Evolutionary conservation across 83 land plant species (phyloP).

Genomic region (Picea abies): DNA sequence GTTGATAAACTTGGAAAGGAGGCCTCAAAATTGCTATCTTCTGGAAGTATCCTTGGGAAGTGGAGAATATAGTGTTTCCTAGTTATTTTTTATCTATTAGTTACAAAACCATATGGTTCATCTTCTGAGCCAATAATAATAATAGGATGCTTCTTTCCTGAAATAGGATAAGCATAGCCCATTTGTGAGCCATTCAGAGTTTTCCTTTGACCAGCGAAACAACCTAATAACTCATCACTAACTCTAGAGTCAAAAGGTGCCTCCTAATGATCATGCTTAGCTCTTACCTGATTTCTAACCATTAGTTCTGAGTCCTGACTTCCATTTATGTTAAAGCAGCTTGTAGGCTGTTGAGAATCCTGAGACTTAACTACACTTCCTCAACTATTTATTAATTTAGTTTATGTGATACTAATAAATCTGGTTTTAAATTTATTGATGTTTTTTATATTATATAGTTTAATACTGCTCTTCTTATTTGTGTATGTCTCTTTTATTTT

Average conservation of each 20-base stretch:
- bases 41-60: constrained; percentile 58
- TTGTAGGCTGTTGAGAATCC: background rate
- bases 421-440: background rate
- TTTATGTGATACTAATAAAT: background rate
- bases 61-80: background rate
- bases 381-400: background rate
- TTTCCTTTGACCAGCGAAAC: background rate
- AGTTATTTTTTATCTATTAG: background rate
- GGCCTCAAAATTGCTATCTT: constrained; percentile 32
- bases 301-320: background rate
- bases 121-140: background rate
- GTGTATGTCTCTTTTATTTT: background rate
- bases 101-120: background rate
- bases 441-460: background rate
- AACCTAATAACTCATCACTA: background rate
- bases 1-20: constrained; percentile 31
- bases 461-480: background rate
- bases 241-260: background rate
- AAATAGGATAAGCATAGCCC: background rate
- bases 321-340: background rate
- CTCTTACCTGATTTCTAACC: background rate
- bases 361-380: background rate
- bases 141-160: background rate
- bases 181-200: background rate
- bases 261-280: background rate